These are phyloP conservation scores for Aureobasidium sp. DNA, from an alignment of 2,329 filamentous ascomycete species.

Conservation along the genomic window DNA sequence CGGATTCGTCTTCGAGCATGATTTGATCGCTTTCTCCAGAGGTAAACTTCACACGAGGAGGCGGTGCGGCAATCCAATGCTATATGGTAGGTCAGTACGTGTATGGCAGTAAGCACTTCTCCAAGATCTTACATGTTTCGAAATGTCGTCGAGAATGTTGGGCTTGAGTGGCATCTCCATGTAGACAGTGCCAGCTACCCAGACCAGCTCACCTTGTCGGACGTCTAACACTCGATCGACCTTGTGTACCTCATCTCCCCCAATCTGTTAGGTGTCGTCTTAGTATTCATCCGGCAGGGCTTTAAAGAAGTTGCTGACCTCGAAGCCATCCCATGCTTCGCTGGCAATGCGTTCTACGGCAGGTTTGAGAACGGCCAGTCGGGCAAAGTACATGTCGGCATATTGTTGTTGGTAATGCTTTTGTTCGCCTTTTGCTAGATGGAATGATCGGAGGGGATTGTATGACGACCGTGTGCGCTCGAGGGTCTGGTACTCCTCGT, in stretches of 20 bases:
- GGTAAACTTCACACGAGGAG: slow-evolving; percentile 68
- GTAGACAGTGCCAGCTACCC: slow-evolving; percentile 89
- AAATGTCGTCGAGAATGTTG: slow-evolving; percentile 89
- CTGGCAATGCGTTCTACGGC: slow-evolving; percentile 65
- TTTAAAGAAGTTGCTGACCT: slow-evolving; percentile 32
- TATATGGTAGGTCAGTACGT: slow-evolving; percentile 30
- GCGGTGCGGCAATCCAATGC: slow-evolving; percentile 83
- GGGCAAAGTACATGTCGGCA: slow-evolving; percentile 94
- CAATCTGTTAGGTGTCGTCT: slow-evolving; percentile 45
- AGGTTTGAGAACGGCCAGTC: slow-evolving; percentile 79
- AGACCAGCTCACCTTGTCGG: slow-evolving; percentile 88
- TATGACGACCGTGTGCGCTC: slow-evolving; percentile 56
- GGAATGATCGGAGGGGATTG: slow-evolving; percentile 66
- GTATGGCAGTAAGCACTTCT: not conserved
- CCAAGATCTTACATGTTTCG: slow-evolving; percentile 63
- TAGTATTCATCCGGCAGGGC: not conserved
- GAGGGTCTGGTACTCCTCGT: slow-evolving; percentile 24
- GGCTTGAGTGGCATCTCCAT: slow-evolving; percentile 97
- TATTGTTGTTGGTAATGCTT: slow-evolving; percentile 88
- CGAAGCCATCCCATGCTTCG: slow-evolving; percentile 68
- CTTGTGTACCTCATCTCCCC: slow-evolving; percentile 62
- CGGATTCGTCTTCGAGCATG: slow-evolving; percentile 94
- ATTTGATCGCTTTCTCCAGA: slow-evolving; percentile 53
- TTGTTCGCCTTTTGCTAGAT: slow-evolving; percentile 54
- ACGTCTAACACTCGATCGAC: slow-evolving; percentile 92